Evolutionary conservation across 495 filamentous ascomycete species (phyloP).

Genomic region (Margaritispora aquatica): DNA sequence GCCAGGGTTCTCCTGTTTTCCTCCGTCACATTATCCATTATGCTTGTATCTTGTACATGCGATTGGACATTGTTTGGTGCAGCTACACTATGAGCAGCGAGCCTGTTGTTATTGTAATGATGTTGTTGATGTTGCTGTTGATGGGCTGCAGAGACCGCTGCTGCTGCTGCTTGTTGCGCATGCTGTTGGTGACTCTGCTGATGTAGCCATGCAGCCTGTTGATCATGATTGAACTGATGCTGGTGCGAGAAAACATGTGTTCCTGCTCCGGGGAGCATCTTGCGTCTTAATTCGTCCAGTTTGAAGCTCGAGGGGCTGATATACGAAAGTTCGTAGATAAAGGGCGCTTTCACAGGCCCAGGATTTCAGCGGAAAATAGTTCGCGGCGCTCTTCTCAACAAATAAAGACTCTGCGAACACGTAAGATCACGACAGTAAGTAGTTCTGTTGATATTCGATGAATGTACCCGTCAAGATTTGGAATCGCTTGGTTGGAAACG

Average conservation of each 20-base stretch:
- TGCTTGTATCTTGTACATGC: constrained; percentile 22
- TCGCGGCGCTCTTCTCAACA: neutral
- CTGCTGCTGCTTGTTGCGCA: constrained; percentile 52
- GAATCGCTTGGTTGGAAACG: neutral
- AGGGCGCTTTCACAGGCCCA: neutral
- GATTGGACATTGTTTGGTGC: constrained; percentile 13
- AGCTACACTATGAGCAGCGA: constrained; percentile 53
- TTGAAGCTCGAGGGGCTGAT: neutral
- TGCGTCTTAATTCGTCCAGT: neutral
- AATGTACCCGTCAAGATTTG: neutral
- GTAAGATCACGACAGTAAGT: no score
- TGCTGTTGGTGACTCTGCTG: constrained; percentile 62
- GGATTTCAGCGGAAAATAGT: neutral
- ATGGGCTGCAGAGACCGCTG: constrained; percentile 59
- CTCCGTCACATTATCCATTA: constrained; percentile 69
- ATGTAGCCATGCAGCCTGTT: constrained; percentile 61
- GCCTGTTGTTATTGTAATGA: constrained; percentile 72
- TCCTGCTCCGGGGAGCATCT: constrained; percentile 19
- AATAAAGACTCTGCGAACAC: no score
- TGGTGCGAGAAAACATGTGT: constrained; percentile 65
- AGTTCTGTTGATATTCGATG: neutral
- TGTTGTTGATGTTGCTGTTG: no score
- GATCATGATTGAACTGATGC: constrained; percentile 69
- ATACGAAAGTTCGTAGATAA: neutral
- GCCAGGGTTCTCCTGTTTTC: constrained; percentile 88